Conservation (phyloP, 1,284 basidiomycete species). For the Gomphus sp. region DNA sequence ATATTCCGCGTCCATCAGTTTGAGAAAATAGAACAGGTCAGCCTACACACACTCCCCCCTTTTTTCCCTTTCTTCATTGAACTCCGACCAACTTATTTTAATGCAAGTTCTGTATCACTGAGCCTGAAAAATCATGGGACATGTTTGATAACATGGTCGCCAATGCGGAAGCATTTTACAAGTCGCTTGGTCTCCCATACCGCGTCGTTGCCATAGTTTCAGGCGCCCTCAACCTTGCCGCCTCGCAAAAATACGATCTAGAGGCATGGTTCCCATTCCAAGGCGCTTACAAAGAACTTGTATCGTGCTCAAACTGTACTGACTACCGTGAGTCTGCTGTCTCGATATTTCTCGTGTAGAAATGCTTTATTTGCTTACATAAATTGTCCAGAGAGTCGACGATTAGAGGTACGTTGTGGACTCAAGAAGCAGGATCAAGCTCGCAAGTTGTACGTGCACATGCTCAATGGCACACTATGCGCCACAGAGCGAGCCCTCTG, state of each 20-base stretch:
- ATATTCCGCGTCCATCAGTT: constrained; percentile 99
- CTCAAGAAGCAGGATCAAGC: constrained; percentile 81
- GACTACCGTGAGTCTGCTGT: constrained; percentile 72
- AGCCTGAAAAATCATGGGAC: constrained; percentile 90
- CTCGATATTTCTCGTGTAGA: neutral
- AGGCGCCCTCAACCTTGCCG: constrained; percentile 93
- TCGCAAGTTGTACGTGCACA: constrained; percentile 90
- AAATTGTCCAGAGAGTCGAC: constrained; percentile 65
- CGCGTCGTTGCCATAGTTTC: constrained; percentile 94
- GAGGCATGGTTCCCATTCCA: constrained; percentile 99
- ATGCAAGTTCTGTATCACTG: constrained; percentile 87
- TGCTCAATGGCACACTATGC: constrained; percentile 96
- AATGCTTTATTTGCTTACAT: neutral
- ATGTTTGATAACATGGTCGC: constrained; percentile 89
- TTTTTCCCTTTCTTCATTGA: neutral
- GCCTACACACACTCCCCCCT: constrained; percentile 1
- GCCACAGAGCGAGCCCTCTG: constrained; percentile 95
- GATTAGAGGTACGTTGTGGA: constrained; percentile 85
- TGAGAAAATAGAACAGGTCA: constrained; percentile 86
- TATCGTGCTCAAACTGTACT: constrained; percentile 89
- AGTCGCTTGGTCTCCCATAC: constrained; percentile 87
- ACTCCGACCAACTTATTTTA: neutral
- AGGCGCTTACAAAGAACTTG: constrained; percentile 90
- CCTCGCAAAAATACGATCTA: constrained; percentile 94
- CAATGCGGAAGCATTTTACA: constrained; percentile 91